These are phyloP conservation scores for Fusarium tuaranense DNA, from an alignment of 2,329 filamentous ascomycete species.

Conservation along the genomic window DNA sequence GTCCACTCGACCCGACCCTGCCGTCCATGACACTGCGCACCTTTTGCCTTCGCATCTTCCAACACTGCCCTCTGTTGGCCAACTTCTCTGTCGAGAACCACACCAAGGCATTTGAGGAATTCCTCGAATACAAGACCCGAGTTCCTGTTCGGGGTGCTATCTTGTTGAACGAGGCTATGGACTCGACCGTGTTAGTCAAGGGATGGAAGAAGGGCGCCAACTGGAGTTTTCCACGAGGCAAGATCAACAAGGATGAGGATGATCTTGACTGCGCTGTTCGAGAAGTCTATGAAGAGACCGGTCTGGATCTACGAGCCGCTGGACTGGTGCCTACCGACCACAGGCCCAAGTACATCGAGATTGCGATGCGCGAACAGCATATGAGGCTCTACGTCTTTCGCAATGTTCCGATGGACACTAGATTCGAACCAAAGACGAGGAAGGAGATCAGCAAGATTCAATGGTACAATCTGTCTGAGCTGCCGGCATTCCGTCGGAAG, in stretches of 20 bases:
- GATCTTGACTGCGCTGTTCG: constrained; percentile 94
- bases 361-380: constrained; percentile 92
- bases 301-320: constrained; percentile 82
- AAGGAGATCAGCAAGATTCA: constrained; percentile 98
- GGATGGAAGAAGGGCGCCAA: constrained; percentile 97
- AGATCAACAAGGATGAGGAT: constrained; percentile 97
- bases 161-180: constrained; percentile 93
- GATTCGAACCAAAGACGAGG: constrained; percentile 89
- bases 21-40: constrained; percentile 86
- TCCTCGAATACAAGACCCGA: constrained; percentile 92
- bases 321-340: constrained; percentile 80
- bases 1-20: constrained; percentile 84
- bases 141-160: constrained; percentile 96
- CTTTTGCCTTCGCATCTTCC: constrained; percentile 92
- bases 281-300: constrained; percentile 97
- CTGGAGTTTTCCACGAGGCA: constrained; percentile 97
- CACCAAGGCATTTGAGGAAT: constrained; percentile 87
- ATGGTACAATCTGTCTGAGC: constrained; percentile 91
- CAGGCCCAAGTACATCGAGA: constrained; percentile 85
- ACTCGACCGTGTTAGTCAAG: constrained; percentile 91
- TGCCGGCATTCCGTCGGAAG: constrained; percentile 85
- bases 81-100: constrained; percentile 83
- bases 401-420: constrained; percentile 85
- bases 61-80: constrained; percentile 90
- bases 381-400: constrained; percentile 93